Evolutionary conservation across 495 filamentous ascomycete genomes (phyloP), one percentile per base, ranked within the genome.

Genomic region (Xylaria longipes): DNA sequence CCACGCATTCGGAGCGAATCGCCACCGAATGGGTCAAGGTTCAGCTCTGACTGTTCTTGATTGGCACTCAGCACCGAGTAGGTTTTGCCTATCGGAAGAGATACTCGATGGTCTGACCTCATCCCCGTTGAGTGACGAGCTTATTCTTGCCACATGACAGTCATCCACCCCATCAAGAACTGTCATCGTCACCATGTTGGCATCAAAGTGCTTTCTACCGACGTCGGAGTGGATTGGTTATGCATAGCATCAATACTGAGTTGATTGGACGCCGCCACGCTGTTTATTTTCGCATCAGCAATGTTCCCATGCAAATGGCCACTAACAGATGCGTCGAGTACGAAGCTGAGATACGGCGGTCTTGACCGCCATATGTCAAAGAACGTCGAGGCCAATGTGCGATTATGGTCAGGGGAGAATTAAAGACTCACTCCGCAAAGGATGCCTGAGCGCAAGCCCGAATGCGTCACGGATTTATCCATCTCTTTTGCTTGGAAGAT

Each of bases 301-400:
- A n/a, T n/a, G 45, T 25, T 45, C 37, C 20, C 3, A 39, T 17
- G 56, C 65, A 33, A 41, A 64, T 63, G 27, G 27, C 7, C 9
- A 45, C 6, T 43, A 17, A 48, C 2, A 39, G 12, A 22, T 52
- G 57, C 56, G 45, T 31, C 45, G 41, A 62, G 45, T 41, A 70
- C 45, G 27, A 45, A 64, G 27, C 25, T n/a, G 35, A 46, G 41
- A 62, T 54, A 54, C 17, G 11, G 37, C 31, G 37, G 31, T 39
- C 39, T 69, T 69, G 54, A 69, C 66, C 66, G 54, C 66, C 56
- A 45, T n/a, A 46, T 60, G 54, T 41, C 20, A 67, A 33, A 50
- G 27, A 31, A 48, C 45, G 17, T 14, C 54, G 43, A 70, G 43
- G 57, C 41, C 68, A 63, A 29, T 27, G 25, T 61, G 41, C 25